Evolutionary conservation across 2,329 filamentous ascomycete species (phyloP), one percentile per base, ranked within the genome.

Genomic region (Exophiala aquamarina): DNA sequence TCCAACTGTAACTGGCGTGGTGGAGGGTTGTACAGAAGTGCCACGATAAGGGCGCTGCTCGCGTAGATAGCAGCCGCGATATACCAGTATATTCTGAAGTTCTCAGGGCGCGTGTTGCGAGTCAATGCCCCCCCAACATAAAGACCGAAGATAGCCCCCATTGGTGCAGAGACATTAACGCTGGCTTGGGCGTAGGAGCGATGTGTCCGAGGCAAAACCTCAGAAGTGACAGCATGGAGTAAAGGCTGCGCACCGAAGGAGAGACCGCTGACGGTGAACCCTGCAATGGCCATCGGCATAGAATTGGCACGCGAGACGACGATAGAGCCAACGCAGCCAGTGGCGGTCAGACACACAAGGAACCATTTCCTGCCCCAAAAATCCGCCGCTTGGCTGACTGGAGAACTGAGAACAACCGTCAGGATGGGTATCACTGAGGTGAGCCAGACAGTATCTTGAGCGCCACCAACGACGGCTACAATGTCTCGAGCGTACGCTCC

Each of bases 311-410:
- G 41, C 4, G 47, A 31, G n/a, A 50, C 19, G 18, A 50, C 44
- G 18, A 50, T 13, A 17, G 34, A 23, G 14, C 47, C 47, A n/a
- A 50, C 41, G 17, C 39, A 41, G 19, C 47, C 47, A 18, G 34
- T 31, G 26, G 26, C 10, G 4, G 41, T 8, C 3, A 18, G 17
- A 14, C 40, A 10, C 10, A 50, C 47, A 14, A 50, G 33, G 18
- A 50, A 44, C 41, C 33, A 39, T 36, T 50, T 50, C 26, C 47
- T n/a, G 9, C 47, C 47, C 34, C 41, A 50, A 21, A 33, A 50
- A 41, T 50, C 47, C 6, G 47, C 33, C 19, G 47, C 47, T 50
- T 50, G 47, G 4, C 41, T 45, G 11, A 36, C 41, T 3, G 46
- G 45, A 11, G 52, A 49, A 38, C 42, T 41, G n/a, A 55, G 37